Evolutionary conservation across 768 basidiomycete species (phyloP), one percentile per base, ranked within the genome.

Genomic region (Termitomyces sp.): DNA sequence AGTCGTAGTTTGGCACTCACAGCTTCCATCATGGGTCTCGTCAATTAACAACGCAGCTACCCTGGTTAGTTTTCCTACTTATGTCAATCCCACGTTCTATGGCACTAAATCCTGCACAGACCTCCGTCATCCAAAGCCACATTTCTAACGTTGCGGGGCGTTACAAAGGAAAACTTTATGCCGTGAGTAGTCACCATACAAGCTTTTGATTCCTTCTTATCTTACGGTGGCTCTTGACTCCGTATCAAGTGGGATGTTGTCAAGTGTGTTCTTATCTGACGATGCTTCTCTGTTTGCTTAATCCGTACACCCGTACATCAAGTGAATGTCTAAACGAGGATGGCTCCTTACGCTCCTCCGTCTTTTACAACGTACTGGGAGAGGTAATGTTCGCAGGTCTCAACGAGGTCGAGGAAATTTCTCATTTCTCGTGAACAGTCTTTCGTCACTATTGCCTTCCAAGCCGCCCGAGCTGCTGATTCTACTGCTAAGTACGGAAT

Each of bases 391-490:
- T 9, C 18, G 1, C n/a, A 7, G 35, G 16, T 45, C 4, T 24
- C 13, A 18, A 35, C 3, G 15, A 38, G 5, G n/a, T 13, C n/a
- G 39, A 35, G 32, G 16, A 20, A 18, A 24, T 12, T 22, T 46
- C 45, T 57, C 20, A 57, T 38, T 16, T 55, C 18, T 24, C n/a
- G 11, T 42, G 16, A 24, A 38, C 24, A 78, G 71, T 74, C 75
- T 51, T 84, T 82, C 69, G 76, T 85, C 66, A 74, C 74, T 38
- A 79, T 83, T 63, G 83, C 84, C 24, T 84, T 83, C 77, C 66
- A 75, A 62, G 79, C 81, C 32, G 83, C 83, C 7, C 73, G 81
- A 12, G 72, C 76, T 40, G 78, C 81, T 12, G 84, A 85, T 69
- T 73, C 78, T 32, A 76, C 64, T 32, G 81, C 83, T 33, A 83